phyloP scores from a whole-genome alignment of 495 filamentous ascomycete species.

The Penicillium coprophilum region DNA sequence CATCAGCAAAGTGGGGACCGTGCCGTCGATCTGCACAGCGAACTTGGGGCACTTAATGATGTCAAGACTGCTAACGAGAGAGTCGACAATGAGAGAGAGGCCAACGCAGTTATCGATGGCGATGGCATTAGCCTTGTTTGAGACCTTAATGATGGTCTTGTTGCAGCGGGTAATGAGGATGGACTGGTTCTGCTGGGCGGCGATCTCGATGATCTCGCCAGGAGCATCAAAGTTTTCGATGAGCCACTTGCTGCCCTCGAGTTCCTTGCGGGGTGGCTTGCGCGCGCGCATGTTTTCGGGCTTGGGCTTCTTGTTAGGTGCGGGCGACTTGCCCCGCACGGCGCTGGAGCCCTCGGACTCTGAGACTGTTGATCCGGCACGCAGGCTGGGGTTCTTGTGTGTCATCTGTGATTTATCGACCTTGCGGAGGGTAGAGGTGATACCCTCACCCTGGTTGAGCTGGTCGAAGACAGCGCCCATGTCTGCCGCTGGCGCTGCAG shows the following conservation, averaged over 20 bases:
- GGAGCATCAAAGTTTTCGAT: conserved; percentile 91
- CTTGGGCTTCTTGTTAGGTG: conserved; percentile 88
- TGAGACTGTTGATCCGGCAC: conserved; percentile 66
- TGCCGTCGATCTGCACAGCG: conserved; percentile 81
- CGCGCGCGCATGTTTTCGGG: conserved; percentile 91
- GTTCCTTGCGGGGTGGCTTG: conserved; percentile 86
- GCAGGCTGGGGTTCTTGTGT: conserved; percentile 94
- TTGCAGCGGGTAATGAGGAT: conserved; percentile 89
- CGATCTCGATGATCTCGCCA: conserved; percentile 67
- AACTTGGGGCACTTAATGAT: conserved; percentile 93
- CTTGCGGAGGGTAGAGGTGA: conserved; percentile 86
- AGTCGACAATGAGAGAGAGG: conserved; percentile 84
- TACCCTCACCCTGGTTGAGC: conserved; percentile 80
- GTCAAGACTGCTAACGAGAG: conserved; percentile 85
- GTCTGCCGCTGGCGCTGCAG: conserved; percentile 48
- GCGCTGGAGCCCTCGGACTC: conserved; percentile 51
- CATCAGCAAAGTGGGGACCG: conserved; percentile 79
- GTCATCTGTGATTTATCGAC: conserved; percentile 95
- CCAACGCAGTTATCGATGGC: conserved; percentile 85
- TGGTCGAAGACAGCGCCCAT: conserved; percentile 86
- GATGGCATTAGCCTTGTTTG: conserved; percentile 91
- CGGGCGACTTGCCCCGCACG: conserved; percentile 70
- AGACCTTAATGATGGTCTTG: conserved; percentile 84
- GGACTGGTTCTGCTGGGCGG: conserved; percentile 79
- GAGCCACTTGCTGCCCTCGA: conserved; percentile 95